Conservation (phyloP, 2,329 filamentous ascomycete species). For the Aspergillus sp. region DNA sequence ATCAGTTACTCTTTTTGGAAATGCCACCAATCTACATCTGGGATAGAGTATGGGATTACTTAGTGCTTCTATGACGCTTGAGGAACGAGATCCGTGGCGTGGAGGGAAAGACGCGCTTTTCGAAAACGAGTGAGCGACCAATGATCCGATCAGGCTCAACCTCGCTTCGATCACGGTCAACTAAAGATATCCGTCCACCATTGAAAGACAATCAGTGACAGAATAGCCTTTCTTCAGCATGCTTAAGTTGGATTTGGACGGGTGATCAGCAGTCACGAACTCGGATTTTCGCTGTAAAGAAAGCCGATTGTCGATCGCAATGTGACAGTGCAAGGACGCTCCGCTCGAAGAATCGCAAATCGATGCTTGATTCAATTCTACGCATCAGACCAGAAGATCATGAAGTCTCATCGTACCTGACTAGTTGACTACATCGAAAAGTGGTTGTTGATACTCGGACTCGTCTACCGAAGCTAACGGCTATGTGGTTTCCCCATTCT, state of each 20-base stretch:
- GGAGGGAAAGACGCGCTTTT: neutral
- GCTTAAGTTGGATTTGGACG: neutral
- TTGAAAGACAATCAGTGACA: neutral
- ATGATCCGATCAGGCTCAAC: neutral
- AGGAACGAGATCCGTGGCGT: neutral
- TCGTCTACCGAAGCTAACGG: neutral
- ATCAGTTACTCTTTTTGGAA: no score
- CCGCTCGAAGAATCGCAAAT: neutral
- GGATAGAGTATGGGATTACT: neutral
- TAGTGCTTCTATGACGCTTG: neutral
- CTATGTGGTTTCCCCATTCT: neutral
- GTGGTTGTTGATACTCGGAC: neutral
- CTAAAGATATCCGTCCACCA: neutral
- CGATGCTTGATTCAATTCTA: neutral
- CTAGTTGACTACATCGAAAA: neutral
- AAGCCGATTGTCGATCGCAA: neutral
- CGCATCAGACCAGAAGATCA: neutral
- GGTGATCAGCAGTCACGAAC: neutral
- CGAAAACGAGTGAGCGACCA: neutral
- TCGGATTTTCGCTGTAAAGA: neutral
- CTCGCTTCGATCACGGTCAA: neutral
- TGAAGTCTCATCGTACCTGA: neutral
- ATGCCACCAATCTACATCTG: no score
- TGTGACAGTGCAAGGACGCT: neutral
- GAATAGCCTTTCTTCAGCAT: neutral